Percentiles rank a stretch among this genome's conserved stretches.
Conservation (phyloP, 768 basidiomycete genomes). For the Lentinus tigrinus region DNA sequence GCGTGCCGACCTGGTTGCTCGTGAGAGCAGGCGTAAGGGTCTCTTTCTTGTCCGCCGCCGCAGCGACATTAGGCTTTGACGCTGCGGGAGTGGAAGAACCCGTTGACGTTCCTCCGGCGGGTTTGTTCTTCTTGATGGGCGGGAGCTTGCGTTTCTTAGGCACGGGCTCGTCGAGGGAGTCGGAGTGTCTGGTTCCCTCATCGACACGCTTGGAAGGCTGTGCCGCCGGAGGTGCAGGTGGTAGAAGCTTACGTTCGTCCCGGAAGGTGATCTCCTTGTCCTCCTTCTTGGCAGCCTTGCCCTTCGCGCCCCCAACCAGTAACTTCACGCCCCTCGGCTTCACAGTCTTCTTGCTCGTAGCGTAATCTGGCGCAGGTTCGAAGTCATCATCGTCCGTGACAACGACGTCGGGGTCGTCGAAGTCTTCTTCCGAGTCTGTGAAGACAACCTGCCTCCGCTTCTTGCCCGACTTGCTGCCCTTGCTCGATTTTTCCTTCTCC, state of each 20-base stretch:
- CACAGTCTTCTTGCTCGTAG: conserved; percentile 21
- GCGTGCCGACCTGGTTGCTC: conserved; percentile 21
- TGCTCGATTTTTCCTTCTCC: conserved; percentile 3
- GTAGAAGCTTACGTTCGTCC: conserved; percentile 39
- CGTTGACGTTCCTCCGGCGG: conserved; percentile 21
- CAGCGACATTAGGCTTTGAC: conserved; percentile 26
- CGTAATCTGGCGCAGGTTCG: conserved; percentile 10
- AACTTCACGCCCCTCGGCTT: conserved; percentile 25
- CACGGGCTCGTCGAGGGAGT: conserved; percentile 23
- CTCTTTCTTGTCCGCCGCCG: conserved; percentile 18
- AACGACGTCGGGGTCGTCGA: conserved; percentile 23
- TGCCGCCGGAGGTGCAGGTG: conserved; percentile 11
- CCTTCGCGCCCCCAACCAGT: conserved; percentile 18
- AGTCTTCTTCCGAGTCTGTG: conserved; percentile 24
- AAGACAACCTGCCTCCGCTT: conserved; percentile 13
- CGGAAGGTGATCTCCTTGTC: conserved; percentile 38
- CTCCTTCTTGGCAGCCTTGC: conserved; percentile 28
- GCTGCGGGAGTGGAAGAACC: conserved; percentile 24
- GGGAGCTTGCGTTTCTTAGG: conserved; percentile 66
- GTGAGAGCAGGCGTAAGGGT: conserved; percentile 22
- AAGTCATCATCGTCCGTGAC: conserved; percentile 27
- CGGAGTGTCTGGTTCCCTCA: conserved; percentile 22
- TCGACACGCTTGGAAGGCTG: conserved; percentile 11
- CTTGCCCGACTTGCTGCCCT: conserved; percentile 10
- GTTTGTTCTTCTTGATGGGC: conserved; percentile 67